These are phyloP conservation scores for Aspergillus glaucus DNA, from an alignment of 2,329 filamentous ascomycete species.

Conservation along the genomic window DNA sequence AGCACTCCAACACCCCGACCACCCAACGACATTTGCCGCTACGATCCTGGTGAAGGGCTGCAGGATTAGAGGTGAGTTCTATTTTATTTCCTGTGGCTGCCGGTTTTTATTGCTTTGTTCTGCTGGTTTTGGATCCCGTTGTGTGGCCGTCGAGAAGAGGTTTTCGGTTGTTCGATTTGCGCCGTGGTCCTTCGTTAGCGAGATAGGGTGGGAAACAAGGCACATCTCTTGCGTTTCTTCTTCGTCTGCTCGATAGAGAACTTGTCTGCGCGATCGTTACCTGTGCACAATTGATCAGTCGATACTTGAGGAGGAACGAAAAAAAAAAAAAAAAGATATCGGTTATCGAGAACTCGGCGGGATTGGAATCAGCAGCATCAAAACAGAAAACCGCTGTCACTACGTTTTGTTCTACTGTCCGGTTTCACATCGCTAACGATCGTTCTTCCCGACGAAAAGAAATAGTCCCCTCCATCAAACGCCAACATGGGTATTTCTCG, in stretches of 20 bases:
- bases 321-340: neutral
- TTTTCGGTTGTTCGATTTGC: slow-evolving; percentile 1
- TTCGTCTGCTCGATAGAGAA: neutral
- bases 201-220: neutral
- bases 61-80: slow-evolving; percentile 39
- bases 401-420: slow-evolving; percentile 9
- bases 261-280: neutral
- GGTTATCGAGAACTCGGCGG: neutral
- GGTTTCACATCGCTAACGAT: neutral
- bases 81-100: slow-evolving; percentile 9
- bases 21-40: slow-evolving; percentile 35
- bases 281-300: neutral
- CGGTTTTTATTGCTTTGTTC: slow-evolving; percentile 17
- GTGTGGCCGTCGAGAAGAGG: neutral
- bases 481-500: slow-evolving; percentile 99
- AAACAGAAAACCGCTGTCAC: neutral
- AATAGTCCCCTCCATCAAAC: slow-evolving; percentile 52
- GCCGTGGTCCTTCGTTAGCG: neutral
- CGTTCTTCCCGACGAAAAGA: slow-evolving; percentile 5
- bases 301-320: neutral
- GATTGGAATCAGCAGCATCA: slow-evolving; percentile 8
- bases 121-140: neutral
- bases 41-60: slow-evolving; percentile 42
- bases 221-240: neutral
- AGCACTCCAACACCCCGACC: slow-evolving; percentile 34